Evolutionary conservation across 345 rosid genomes (phyloP), one percentile per base, ranked within the genome.

Genomic region (Mallotus nudiflorus): DNA sequence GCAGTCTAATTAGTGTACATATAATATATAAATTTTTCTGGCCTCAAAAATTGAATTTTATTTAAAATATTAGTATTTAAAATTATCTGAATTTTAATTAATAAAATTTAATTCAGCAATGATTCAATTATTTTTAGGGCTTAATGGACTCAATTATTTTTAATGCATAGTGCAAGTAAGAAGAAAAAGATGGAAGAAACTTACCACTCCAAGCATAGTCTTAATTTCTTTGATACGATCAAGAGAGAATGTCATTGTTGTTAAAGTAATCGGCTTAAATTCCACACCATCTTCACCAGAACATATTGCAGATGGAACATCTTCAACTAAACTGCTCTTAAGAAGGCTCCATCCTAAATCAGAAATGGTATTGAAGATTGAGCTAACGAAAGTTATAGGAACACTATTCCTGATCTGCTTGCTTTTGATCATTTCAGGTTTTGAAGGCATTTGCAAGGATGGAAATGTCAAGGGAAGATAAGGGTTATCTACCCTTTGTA

Each of bases 401-500:
- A 67, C 63, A 20, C n/a, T n/a, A n/a, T 19, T 28, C 4, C 40
- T 19, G 9, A 64, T 16, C n/a, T 22, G 39, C n/a, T 29, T 5
- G 25, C 31, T 20, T 5, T 5, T 7, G 18, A n/a, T n/a, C n/a
- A 14, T 42, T 56, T 64, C 48, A 5, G 53, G 24, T 6, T 49
- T 35, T 15, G 49, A 33, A 13, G 42, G 75, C 0, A 35, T 39
- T 15, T 31, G 62, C 25, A 49, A 64, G 1, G 82, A 14, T 40
- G 88, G 86, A 50, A 86, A 84, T 39, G 82, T 77, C 67, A 84
- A 14, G 0, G 88, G 76, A 35, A 82, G 75, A 24, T 78, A 71
- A 68, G 87, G 87, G 14, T 83, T 27, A 16, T 87, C 87, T 4
- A 81, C 83, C 45, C 88, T 76, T 67, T 83, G 81, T 3, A 87